phyloP scores from a whole-genome alignment of 2,329 filamentous ascomycete genomes.

The Metarhizium anisopliae region DNA sequence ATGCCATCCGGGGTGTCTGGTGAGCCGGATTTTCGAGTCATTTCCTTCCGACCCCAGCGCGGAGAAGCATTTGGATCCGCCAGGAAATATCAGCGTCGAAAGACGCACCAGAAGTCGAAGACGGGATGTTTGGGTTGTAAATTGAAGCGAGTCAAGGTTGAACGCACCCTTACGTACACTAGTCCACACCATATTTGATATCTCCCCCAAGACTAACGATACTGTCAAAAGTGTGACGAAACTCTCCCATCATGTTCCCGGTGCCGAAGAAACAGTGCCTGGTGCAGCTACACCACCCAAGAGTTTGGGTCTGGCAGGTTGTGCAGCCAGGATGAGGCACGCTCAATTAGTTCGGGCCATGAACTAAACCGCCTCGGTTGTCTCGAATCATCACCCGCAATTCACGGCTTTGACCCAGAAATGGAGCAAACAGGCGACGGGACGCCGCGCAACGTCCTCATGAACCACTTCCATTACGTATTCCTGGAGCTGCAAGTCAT shows the following conservation, averaged over 20 bases:
- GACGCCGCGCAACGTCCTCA: slow-evolving; percentile 10
- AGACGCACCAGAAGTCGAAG: slow-evolving; percentile 11
- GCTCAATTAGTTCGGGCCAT: too few relatives aligned
- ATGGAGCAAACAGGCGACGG: slow-evolving; percentile 4
- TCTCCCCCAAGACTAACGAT: background rate
- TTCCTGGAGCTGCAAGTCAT: slow-evolving; percentile 4
- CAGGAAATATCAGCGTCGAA: slow-evolving; percentile 10
- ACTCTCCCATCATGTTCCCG: background rate
- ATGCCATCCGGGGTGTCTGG: background rate
- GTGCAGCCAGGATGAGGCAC: too few relatives aligned
- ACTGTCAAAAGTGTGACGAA: slow-evolving; percentile 1
- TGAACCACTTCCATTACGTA: slow-evolving; percentile 10
- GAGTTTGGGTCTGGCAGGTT: background rate
- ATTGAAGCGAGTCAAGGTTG: slow-evolving; percentile 15
- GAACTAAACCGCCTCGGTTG: too few relatives aligned
- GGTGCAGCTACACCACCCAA: background rate
- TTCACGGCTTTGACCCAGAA: background rate
- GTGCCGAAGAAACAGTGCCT: background rate
- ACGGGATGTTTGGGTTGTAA: slow-evolving; percentile 14
- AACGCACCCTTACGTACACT: background rate
- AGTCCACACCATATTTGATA: background rate
- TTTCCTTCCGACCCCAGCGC: background rate
- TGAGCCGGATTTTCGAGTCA: background rate
- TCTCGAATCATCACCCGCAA: too few relatives aligned
- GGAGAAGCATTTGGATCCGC: background rate